Evolutionary conservation across 306 rosid genomes (phyloP), one percentile per base, ranked within the genome.

Genomic region (Echinosophora koreensis): DNA sequence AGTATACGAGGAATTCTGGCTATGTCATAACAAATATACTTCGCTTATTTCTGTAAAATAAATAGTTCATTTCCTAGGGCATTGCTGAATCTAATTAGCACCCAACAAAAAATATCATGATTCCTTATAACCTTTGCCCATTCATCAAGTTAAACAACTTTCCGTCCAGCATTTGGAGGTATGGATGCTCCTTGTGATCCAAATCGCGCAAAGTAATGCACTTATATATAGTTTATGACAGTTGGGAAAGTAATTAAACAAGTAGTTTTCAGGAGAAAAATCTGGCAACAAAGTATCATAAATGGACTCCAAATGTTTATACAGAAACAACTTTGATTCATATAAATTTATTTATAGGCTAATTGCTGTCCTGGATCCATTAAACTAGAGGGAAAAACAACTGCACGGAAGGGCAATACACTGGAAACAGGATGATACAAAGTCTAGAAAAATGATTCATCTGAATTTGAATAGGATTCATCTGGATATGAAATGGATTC

Each of bases 341-440:
- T 54, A 42, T 4, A 56, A n/a, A 60, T 10, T 8, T 13, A 22
- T 22, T 22, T 22, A 22, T 22, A 56, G 18, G 28, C 66, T 27
- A 37, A 71, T 42, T n/a, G 5, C 28, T 56, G 58, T 22, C 70
- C 5, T 57, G 32, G 12, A 71, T 67, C 60, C 59, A 66, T 17
- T 55, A 32, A 67, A 30, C 27, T 38, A 10, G 46, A 54, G 15
- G 32, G 41, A 11, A 65, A 73, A 74, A 66, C 76, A 49, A 58
- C 22, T 22, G 22, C 22, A 51, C 27, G 58, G 68, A 54, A 17
- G 41, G 73, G 54, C 37, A 66, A 5, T 22, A 16, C 66, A 73
- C 49, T 22, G 12, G 27, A 52, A 76, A 38, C 49, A 81, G 14
- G 16, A 69, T 41, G 37, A 60, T 76, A 76, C 73, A 69, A 60